Evolutionary conservation across 169 alveolate species (phyloP).

Genomic region (Cryptosporidium viatorum): DNA sequence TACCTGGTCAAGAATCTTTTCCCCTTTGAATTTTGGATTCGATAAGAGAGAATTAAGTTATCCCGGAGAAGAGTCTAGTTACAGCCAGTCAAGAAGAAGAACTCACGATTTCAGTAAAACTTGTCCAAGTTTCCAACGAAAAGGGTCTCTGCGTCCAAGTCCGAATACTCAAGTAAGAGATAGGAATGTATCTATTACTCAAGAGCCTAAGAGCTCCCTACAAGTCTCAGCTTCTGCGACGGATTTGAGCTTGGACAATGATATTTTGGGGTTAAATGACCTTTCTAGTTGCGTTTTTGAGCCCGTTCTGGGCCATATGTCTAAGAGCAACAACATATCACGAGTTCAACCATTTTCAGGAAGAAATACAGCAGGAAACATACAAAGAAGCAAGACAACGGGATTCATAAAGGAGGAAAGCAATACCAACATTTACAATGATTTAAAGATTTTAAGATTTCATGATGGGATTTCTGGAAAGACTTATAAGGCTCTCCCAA

Average conservation of each 20-base stretch:
- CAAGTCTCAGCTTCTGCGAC: neutral
- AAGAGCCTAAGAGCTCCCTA: neutral
- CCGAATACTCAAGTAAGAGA: conserved; percentile 24
- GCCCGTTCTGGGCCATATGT: conserved; percentile 9
- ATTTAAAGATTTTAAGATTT: conserved; percentile 32
- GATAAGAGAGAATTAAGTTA: neutral
- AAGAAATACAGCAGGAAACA: neutral
- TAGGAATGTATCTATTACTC: neutral
- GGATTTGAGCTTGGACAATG: conserved; percentile 3
- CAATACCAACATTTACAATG: neutral
- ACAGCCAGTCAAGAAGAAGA: conserved; percentile 47
- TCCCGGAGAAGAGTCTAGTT: conserved; percentile 12
- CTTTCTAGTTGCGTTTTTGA: conserved; percentile 27
- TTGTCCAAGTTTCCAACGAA: conserved; percentile 45
- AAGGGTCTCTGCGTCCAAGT: conserved; percentile 56
- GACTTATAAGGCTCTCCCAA: conserved; percentile 8
- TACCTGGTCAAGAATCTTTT: conserved; percentile 60
- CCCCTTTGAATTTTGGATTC: conserved; percentile 21
- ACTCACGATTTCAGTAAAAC: conserved; percentile 34
- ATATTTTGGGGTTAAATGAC: conserved; percentile 37
- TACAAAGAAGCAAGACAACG: neutral
- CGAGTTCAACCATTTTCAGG: conserved; percentile 50
- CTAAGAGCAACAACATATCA: conserved; percentile 3
- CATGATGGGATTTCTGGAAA: conserved; percentile 69
- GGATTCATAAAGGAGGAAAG: neutral